Evolutionary conservation across 352 stramenopile species (phyloP).

Genomic region (Phytophthora vignae): DNA sequence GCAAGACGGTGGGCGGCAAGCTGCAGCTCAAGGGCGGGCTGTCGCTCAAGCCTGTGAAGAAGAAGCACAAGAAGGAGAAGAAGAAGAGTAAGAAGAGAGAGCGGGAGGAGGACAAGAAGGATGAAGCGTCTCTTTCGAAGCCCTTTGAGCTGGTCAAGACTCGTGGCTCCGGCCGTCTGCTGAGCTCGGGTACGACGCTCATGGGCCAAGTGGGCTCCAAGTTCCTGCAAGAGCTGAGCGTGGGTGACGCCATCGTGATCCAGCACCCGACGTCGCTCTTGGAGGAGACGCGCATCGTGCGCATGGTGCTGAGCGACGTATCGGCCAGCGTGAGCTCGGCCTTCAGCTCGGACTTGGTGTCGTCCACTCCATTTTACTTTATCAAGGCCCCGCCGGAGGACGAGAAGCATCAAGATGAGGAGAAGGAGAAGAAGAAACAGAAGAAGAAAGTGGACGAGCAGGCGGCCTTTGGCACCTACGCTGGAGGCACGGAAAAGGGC

Average conservation of each 20-base stretch:
- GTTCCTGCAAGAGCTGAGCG: conserved; percentile 84
- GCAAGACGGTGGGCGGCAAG: conserved; percentile 80
- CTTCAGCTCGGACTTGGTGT: conserved; percentile 92
- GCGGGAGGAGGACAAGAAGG: conserved; percentile 10
- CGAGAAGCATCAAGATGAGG: conserved; percentile 30
- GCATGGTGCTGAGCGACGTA: conserved; percentile 92
- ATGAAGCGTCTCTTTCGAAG: conserved; percentile 22
- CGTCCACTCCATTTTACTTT: conserved; percentile 89
- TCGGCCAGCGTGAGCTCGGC: conserved; percentile 85
- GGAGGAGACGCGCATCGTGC: conserved; percentile 91
- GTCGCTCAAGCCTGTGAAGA: conserved; percentile 66
- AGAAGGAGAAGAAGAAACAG: conserved; percentile 55
- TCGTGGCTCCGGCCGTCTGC: conserved; percentile 81
- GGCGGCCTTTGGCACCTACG: conserved; percentile 90
- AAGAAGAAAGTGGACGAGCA: conserved; percentile 69
- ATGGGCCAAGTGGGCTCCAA: conserved; percentile 84
- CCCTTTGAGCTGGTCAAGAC: conserved; percentile 82
- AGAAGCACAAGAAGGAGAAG: conserved; percentile 61
- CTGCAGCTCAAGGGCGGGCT: conserved; percentile 86
- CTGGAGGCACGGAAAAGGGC: conserved; percentile 80
- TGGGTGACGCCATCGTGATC: conserved; percentile 89
- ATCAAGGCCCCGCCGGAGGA: conserved; percentile 86
- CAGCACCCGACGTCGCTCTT: conserved; percentile 86
- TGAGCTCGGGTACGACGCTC: conserved; percentile 89
- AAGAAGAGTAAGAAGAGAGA: conserved; percentile 23